A percentile compares a stretch with the other conserved stretches of the same genome.
Evolutionary conservation across 1,284 basidiomycete genomes (phyloP).

Genomic region (Heterobasidion annosum): DNA sequence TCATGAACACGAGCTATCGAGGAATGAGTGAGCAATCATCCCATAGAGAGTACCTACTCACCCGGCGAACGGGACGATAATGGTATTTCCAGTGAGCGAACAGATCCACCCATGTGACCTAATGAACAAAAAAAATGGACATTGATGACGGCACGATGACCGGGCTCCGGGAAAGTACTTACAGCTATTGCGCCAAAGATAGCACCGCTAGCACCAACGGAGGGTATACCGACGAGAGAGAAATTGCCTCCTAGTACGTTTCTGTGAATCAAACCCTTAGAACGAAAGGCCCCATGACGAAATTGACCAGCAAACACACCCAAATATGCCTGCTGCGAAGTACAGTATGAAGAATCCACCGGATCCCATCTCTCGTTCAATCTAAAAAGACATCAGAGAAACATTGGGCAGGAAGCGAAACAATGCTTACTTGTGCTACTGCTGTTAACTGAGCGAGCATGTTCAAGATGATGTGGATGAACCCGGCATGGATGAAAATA

Average conservation of each 20-base stretch:
- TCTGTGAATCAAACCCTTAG: conserved; percentile 24
- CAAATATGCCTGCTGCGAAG: conserved; percentile 86
- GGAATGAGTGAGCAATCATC: conserved; percentile 1
- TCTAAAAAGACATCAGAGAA: conserved; percentile 28
- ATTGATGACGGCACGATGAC: neutral
- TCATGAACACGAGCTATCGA: conserved; percentile 67
- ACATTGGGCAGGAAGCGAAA: neutral
- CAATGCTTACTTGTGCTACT: conserved; percentile 59
- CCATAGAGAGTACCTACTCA: conserved; percentile 18
- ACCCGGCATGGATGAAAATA: conserved; percentile 88
- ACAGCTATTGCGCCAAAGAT: conserved; percentile 91
- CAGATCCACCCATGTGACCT: conserved; percentile 82
- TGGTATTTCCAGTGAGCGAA: conserved; percentile 90
- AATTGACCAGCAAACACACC: conserved; percentile 30
- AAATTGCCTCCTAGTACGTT: conserved; percentile 90
- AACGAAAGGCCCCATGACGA: conserved; percentile 6
- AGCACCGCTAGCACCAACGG: conserved; percentile 89
- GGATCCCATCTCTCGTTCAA: conserved; percentile 84
- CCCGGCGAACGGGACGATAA: conserved; percentile 70
- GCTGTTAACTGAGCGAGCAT: conserved; percentile 81
- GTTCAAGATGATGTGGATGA: conserved; percentile 84
- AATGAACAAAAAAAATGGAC: conserved; percentile 1
- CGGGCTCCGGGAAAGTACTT: conserved; percentile 11
- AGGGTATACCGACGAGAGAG: conserved; percentile 81
- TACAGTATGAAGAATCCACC: conserved; percentile 77